Evolutionary conservation across 2,329 filamentous ascomycete genomes (phyloP).

Genomic region (Keithomyces neogunnii): DNA sequence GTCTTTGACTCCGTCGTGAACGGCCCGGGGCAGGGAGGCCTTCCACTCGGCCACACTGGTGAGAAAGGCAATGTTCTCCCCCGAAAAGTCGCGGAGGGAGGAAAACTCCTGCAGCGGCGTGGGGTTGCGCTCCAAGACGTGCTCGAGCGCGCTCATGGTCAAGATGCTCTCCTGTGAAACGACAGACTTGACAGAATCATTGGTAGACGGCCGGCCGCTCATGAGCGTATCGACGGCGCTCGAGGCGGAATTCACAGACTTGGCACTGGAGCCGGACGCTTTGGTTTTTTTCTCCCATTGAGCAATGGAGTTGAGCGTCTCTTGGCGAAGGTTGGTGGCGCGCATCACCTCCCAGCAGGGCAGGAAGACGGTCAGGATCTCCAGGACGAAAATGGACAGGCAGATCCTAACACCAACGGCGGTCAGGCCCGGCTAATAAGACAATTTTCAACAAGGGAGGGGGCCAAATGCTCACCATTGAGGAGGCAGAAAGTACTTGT

Average conservation of each 20-base stretch:
- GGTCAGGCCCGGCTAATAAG: background rate
- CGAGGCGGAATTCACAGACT: conserved; percentile 11
- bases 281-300: conserved; percentile 33
- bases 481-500: conserved; percentile 45
- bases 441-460: no score
- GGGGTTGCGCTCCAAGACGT: conserved; percentile 50
- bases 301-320: conserved; percentile 35
- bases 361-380: conserved; percentile 53
- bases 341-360: conserved; percentile 51
- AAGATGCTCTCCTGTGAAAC: conserved; percentile 33
- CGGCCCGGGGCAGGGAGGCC: conserved; percentile 18
- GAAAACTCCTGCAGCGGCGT: conserved; percentile 55
- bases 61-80: conserved; percentile 63
- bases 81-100: conserved; percentile 57
- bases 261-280: conserved; percentile 10
- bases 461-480: conserved; percentile 40
- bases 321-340: conserved; percentile 28
- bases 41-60: conserved; percentile 51
- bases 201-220: conserved; percentile 23
- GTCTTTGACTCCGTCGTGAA: conserved; percentile 12
- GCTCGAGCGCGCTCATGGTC: conserved; percentile 54
- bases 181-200: conserved; percentile 17
- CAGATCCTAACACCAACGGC: conserved; percentile 21
- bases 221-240: conserved; percentile 19
- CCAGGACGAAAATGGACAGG: conserved; percentile 50